Evolutionary conservation across 257 asterid genomes (phyloP), one percentile per base, ranked within the genome.

Genomic region (Solanum sitiens): DNA sequence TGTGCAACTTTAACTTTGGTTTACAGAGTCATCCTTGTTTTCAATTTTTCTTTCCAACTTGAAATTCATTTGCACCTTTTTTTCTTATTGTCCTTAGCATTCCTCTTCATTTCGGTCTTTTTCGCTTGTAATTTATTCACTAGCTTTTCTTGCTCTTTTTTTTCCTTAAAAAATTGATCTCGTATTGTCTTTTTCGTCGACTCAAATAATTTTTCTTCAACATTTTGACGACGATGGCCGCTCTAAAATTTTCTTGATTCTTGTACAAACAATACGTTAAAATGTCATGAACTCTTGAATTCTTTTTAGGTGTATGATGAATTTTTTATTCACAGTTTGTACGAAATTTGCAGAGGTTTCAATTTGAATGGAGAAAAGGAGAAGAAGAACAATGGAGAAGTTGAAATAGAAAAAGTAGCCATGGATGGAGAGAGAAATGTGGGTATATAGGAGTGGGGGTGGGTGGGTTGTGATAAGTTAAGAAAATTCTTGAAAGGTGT

Each of bases 1-100:
- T 97, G 99, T 42, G 98, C 98, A 87, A 98, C 99, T 92, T 96
- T 96, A 89, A 98, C 99, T 92, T 95, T 97, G 13, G 98, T 96
- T 93, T 93, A 90, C 8, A 97, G 92, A 7, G 99, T 97, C 98
- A 96, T 63, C 91, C 89, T 94, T 4, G 95, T 97, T 89, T 97
- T 96, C 94, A 96, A 86, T 92, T 93, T 97, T 94, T 96, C 98
- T 96, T 97, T 47, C 98, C 99, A 71, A 97, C 98, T 90, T 92
- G 95, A 94, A 95, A 97, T 76, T 94, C 94, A 89, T 92, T 86
- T 47, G 90, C 93, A 88, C 94, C 93, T 86, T 91, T 96, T 96
- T 94, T 93, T 94, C 91, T 94, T 95, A 93, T 90, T 93, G 83
- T 90, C 91, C 89, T 91, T 89, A 89, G 97, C 96, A 92, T 95